A percentile compares a stretch with the other conserved stretches of the same genome.
These are phyloP conservation scores for Paramecium caudatum DNA, from an alignment of 73 alveolate species.

Conservation along the genomic window DNA sequence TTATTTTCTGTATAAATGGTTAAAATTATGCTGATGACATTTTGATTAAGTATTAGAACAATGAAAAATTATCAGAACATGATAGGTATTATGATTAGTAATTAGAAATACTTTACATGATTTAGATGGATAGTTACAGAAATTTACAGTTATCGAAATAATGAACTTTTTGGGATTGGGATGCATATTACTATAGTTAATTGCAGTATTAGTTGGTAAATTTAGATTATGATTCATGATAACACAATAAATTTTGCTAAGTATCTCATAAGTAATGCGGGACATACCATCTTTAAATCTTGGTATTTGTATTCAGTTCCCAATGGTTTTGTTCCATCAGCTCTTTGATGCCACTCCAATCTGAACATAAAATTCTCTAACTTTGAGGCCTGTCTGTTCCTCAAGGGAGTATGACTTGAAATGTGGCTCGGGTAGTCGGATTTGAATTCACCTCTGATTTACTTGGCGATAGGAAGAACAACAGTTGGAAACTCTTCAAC, in stretches of 20 bases:
- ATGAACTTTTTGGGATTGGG: not conserved
- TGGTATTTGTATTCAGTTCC: constrained; percentile 1
- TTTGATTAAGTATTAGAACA: not conserved
- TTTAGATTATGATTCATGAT: not conserved
- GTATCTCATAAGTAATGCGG: not conserved
- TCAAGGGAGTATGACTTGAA: not conserved
- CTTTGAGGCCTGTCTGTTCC: not conserved
- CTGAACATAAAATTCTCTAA: not conserved
- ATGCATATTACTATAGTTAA: too few species aligned
- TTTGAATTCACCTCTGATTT: not conserved
- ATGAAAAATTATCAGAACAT: constrained; percentile 13
- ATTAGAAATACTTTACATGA: constrained; percentile 23
- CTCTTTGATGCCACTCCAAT: constrained; percentile 6
- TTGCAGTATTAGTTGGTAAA: not conserved
- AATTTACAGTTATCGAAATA: not conserved
- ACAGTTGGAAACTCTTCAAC: not conserved
- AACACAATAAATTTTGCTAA: constrained; percentile 13
- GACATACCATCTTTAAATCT: constrained; percentile 3
- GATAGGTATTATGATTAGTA: not conserved
- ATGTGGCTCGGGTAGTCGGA: constrained; percentile 17
- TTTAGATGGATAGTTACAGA: not conserved
- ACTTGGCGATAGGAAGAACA: not conserved
- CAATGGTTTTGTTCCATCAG: not conserved
- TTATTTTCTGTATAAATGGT: not conserved
- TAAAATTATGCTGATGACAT: not conserved